Conservation (phyloP, 1,139 yeast species). For the Eremothecium coryli region DNA sequence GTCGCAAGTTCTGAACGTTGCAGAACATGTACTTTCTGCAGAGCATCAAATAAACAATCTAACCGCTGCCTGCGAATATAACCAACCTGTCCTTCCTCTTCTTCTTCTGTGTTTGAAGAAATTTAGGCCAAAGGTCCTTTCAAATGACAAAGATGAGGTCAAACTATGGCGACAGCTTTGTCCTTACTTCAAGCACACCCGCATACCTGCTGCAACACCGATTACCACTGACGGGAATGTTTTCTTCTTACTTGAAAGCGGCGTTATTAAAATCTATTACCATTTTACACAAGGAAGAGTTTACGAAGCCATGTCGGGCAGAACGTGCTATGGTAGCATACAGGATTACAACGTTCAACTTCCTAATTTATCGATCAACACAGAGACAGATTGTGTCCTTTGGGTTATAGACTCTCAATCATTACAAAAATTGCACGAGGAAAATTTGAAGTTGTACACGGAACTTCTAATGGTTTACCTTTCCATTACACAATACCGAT, state of each 20-base stretch:
- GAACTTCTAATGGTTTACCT: conserved; percentile 62
- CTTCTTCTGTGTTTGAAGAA: conserved; percentile 25
- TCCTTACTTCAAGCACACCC: conserved; percentile 19
- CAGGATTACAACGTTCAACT: conserved; percentile 27
- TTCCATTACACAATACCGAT: conserved; percentile 61
- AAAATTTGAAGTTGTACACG: conserved; percentile 45
- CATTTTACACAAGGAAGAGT: conserved; percentile 49
- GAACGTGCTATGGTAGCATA: conserved; percentile 89
- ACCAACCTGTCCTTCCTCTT: conserved; percentile 22
- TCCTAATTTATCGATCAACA: conserved; percentile 22
- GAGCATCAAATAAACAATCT: conserved; percentile 32
- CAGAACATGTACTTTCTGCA: conserved; percentile 30
- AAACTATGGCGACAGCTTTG: conserved; percentile 25
- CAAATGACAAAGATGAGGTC: conserved; percentile 21
- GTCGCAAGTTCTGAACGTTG: conserved; percentile 33
- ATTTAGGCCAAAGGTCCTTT: conserved; percentile 32
- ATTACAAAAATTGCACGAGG: conserved; percentile 36
- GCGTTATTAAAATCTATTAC: conserved; percentile 58
- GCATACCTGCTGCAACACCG: conserved; percentile 17
- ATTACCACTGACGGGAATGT: conserved; percentile 23
- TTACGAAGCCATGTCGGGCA: conserved; percentile 73
- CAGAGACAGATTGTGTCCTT: conserved; percentile 50
- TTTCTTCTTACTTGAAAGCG: conserved; percentile 71
- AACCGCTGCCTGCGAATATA: conserved; percentile 34
- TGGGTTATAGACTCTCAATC: conserved; percentile 58